phyloP scores from a whole-genome alignment of 2,329 filamentous ascomycete species.

The Talaromyces sp. region DNA sequence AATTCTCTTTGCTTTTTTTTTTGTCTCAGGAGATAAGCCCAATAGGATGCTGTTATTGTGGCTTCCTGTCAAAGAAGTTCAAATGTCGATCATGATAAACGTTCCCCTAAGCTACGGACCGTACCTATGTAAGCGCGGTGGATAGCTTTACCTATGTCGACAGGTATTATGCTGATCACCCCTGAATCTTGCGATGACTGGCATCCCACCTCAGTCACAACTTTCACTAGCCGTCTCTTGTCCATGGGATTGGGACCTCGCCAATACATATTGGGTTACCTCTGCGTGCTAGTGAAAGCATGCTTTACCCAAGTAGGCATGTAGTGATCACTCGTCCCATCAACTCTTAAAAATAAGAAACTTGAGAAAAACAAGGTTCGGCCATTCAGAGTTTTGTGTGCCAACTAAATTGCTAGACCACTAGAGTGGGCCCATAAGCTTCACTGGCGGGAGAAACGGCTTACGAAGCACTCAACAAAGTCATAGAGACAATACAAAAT shows the following conservation, averaged over 20 bases:
- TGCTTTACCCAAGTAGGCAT: neutral
- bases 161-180: conserved; percentile 1
- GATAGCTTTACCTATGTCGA: neutral
- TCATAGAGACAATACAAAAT: neutral
- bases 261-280: conserved; percentile 2
- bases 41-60: neutral
- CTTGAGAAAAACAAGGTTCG: neutral
- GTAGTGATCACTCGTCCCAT: neutral
- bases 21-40: neutral
- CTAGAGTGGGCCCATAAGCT: neutral
- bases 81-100: neutral
- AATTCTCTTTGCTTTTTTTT: neutral
- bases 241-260: conserved; percentile 11
- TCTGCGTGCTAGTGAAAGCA: neutral
- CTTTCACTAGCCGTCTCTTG: neutral
- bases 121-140: neutral
- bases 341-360: neutral
- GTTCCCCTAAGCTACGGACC: neutral
- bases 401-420: neutral
- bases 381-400: neutral
- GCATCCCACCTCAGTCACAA: neutral
- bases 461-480: neutral
- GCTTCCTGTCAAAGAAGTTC: neutral
- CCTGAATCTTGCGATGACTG: neutral
- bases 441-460: neutral